Percentiles rank a stretch among this genome's conserved stretches.
These are phyloP conservation scores for Hypoxylon cercidicola DNA, from an alignment of 495 filamentous ascomycete species.

Conservation along the genomic window DNA sequence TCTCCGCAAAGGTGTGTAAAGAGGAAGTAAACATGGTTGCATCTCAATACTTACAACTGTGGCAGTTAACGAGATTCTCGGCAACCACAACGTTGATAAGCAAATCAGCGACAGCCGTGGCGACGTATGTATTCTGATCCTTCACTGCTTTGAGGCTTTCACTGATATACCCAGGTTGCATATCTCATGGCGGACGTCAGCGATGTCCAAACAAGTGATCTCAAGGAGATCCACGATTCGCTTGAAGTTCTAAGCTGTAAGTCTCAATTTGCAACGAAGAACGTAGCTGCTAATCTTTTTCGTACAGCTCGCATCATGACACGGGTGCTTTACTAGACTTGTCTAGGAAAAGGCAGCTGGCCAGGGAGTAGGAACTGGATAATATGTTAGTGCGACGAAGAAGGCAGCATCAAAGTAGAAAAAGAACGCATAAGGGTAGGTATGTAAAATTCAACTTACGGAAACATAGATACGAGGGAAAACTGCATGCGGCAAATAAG, in stretches of 20 bases:
- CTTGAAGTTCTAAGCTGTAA: slow-evolving; percentile 84
- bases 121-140: slow-evolving; percentile 66
- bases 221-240: slow-evolving; percentile 84
- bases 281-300: slow-evolving; percentile 20
- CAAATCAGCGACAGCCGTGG: slow-evolving; percentile 96
- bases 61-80: slow-evolving; percentile 89
- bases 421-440: slow-evolving; percentile 32
- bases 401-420: slow-evolving; percentile 28
- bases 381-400: slow-evolving; percentile 10
- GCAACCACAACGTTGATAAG: slow-evolving; percentile 97
- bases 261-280: slow-evolving; percentile 44
- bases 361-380: slow-evolving; percentile 3
- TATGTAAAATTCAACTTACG: slow-evolving; percentile 40
- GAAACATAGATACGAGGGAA: slow-evolving; percentile 32
- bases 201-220: slow-evolving; percentile 78
- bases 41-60: slow-evolving; percentile 21
- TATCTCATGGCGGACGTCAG: slow-evolving; percentile 99
- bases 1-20: slow-evolving; percentile 74
- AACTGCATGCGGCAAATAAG: slow-evolving; percentile 53
- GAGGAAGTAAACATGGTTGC: slow-evolving; percentile 10
- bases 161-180: slow-evolving; percentile 67
- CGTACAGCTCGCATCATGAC: slow-evolving; percentile 81
- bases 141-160: slow-evolving; percentile 2
- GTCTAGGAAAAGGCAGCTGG: neutral
- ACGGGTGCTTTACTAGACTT: slow-evolving; percentile 82